Conservation (phyloP, 2,329 filamentous ascomycete genomes). For the Xylariaceae sp. region DNA sequence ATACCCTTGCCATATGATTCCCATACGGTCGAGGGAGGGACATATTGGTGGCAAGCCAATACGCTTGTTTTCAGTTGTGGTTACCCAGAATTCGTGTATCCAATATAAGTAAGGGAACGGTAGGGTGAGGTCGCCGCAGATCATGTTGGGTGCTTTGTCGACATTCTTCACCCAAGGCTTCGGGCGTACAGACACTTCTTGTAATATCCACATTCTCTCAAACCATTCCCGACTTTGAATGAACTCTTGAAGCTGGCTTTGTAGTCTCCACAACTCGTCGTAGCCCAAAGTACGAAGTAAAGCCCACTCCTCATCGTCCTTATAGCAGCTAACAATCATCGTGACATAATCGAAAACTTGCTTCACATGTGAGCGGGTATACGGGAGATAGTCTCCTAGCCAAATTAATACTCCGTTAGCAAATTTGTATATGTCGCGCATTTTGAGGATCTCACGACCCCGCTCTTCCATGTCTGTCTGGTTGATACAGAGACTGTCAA, state of each 20-base stretch:
- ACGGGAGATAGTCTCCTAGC: slow-evolving; percentile 21
- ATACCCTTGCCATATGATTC: slow-evolving; percentile 11
- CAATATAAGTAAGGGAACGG: slow-evolving; percentile 5
- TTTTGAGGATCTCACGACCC: slow-evolving; percentile 23
- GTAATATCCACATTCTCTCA: slow-evolving; percentile 23
- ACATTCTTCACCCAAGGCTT: slow-evolving; percentile 2
- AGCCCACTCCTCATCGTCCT: background rate
- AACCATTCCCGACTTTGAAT: slow-evolving; percentile 17
- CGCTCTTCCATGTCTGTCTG: slow-evolving; percentile 22
- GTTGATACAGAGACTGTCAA: slow-evolving; percentile 34
- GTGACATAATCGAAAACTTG: slow-evolving; percentile 8
- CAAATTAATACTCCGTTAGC: slow-evolving; percentile 20
- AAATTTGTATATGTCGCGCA: slow-evolving; percentile 27
- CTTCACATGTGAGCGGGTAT: slow-evolving; percentile 13
- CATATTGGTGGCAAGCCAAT: slow-evolving; percentile 6
- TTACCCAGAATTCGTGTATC: slow-evolving; percentile 13
- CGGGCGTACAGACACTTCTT: slow-evolving; percentile 23
- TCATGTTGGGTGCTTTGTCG: background rate
- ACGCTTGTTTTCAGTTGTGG: background rate
- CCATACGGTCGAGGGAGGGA: background rate
- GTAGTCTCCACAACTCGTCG: slow-evolving; percentile 21
- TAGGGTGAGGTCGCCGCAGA: slow-evolving; percentile 15
- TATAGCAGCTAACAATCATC: slow-evolving; percentile 4
- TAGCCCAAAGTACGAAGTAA: slow-evolving; percentile 8
- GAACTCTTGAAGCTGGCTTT: slow-evolving; percentile 20